Conservation (phyloP, 2,329 filamentous ascomycete genomes). For the Hymenoscyphus scutula region DNA sequence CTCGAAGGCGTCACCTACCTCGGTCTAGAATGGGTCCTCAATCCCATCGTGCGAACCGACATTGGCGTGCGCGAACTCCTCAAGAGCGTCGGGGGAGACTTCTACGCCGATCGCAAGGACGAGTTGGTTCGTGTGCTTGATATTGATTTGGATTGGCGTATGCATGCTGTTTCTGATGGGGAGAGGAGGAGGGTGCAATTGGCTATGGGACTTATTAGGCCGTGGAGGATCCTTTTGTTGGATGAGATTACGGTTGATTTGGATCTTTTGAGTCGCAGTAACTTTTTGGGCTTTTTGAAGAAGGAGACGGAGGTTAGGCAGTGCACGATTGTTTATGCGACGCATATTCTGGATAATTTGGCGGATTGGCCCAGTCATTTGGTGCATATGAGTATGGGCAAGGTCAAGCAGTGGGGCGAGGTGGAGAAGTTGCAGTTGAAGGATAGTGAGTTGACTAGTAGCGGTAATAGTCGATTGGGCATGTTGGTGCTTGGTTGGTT, state of each 20-base stretch:
- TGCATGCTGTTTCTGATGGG: constrained; percentile 93
- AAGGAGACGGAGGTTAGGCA: constrained; percentile 76
- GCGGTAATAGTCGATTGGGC: constrained; percentile 80
- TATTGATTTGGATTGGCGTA: constrained; percentile 87
- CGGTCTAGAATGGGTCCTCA: constrained; percentile 96
- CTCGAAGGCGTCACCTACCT: constrained; percentile 96
- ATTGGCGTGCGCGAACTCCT: constrained; percentile 89
- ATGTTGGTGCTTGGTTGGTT: constrained; percentile 89
- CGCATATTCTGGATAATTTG: constrained; percentile 93
- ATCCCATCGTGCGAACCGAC: constrained; percentile 92
- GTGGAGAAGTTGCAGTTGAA: constrained; percentile 63
- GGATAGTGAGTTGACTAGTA: constrained; percentile 37
- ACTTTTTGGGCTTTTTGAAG: constrained; percentile 85
- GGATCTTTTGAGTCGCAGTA: constrained; percentile 78
- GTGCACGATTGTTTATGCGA: constrained; percentile 96
- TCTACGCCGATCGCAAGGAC: constrained; percentile 77
- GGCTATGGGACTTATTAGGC: constrained; percentile 89
- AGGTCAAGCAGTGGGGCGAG: constrained; percentile 80
- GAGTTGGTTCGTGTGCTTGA: constrained; percentile 86
- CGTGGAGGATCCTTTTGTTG: constrained; percentile 86
- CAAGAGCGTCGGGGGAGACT: constrained; percentile 79
- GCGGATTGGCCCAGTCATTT: constrained; percentile 93
- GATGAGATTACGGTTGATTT: constrained; percentile 98
- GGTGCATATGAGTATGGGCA: constrained; percentile 90
- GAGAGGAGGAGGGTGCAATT: constrained; percentile 90